These are phyloP conservation scores for Colletotrichum godetiae DNA, from an alignment of 2,329 filamentous ascomycete genomes.

Conservation along the genomic window DNA sequence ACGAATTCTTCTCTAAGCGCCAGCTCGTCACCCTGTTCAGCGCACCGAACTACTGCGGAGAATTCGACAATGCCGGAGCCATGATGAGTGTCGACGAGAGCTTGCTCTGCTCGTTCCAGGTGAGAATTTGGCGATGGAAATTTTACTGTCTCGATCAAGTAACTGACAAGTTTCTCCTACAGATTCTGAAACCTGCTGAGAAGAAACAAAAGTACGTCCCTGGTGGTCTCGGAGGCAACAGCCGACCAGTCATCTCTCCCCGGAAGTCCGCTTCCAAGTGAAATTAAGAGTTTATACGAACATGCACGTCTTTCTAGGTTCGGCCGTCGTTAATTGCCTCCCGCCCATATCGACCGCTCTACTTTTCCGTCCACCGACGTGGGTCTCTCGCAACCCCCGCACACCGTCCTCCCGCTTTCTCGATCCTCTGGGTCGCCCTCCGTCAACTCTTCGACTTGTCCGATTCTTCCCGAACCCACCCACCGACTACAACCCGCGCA, in stretches of 20 bases:
- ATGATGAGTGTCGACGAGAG: slow-evolving; percentile 99
- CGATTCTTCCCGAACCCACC: slow-evolving; percentile 34
- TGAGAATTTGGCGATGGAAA: slow-evolving; percentile 50
- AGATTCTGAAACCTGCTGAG: slow-evolving; percentile 99
- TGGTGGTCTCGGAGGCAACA: slow-evolving; percentile 76
- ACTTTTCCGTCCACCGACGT: slow-evolving; percentile 17
- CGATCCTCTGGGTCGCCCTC: slow-evolving; percentile 11
- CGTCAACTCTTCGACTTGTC: slow-evolving; percentile 34
- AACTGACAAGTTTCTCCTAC: slow-evolving; percentile 32
- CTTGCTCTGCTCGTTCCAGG: slow-evolving; percentile 98
- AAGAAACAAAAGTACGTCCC: slow-evolving; percentile 99
- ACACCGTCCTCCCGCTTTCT: slow-evolving; percentile 24
- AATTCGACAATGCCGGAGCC: slow-evolving; percentile 98
- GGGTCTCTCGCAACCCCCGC: slow-evolving; percentile 17
- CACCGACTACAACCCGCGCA: slow-evolving; percentile 36
- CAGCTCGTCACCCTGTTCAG: slow-evolving; percentile 98
- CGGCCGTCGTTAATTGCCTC: slow-evolving; percentile 83
- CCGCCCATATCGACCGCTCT: slow-evolving; percentile 25
- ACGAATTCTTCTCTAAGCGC: slow-evolving; percentile 99
- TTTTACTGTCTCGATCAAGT: neutral
- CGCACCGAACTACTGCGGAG: slow-evolving; percentile 98
- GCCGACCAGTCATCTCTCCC: slow-evolving; percentile 74
- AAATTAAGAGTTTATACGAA: slow-evolving; percentile 78
- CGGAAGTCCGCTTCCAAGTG: slow-evolving; percentile 74
- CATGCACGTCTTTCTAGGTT: slow-evolving; percentile 86